Evolutionary conservation across 331 rosid genomes (phyloP).

Genomic region (Ulmus americana): DNA sequence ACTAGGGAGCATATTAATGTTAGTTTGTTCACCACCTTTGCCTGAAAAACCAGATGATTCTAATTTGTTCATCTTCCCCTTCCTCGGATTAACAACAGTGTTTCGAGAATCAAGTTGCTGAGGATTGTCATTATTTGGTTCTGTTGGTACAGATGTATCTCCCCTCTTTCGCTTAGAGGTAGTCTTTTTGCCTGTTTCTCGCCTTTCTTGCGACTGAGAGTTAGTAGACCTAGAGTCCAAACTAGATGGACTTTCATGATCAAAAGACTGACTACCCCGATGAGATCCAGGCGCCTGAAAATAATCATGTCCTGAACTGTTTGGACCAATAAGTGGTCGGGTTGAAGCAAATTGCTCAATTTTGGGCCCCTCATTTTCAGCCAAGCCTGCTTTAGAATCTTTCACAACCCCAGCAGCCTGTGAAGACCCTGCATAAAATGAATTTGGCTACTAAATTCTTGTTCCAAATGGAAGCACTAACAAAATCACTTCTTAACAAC

Average conservation of each 20-base stretch:
- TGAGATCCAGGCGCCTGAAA: conserved; percentile 83
- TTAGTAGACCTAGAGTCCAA: conserved; percentile 98
- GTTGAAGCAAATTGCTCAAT: conserved; percentile 67
- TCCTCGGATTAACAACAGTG: conserved; percentile 59
- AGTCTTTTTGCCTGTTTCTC: conserved; percentile 67
- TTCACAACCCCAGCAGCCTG: conserved; percentile 50
- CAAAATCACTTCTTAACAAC: not conserved
- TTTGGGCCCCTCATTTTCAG: conserved; percentile 68
- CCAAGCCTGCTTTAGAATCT: conserved; percentile 59
- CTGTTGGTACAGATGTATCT: conserved; percentile 59
- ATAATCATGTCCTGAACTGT: conserved; percentile 65
- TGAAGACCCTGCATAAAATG: conserved; percentile 50
- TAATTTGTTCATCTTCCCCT: conserved; percentile 68
- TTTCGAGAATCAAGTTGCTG: conserved; percentile 62
- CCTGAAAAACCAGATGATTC: conserved; percentile 59
- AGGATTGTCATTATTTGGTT: conserved; percentile 54
- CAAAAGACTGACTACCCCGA: conserved; percentile 78
- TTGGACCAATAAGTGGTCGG: conserved; percentile 81
- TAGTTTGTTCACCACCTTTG: conserved; percentile 51
- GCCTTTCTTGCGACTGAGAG: conserved; percentile 91
- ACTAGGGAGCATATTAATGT: conserved; percentile 36
- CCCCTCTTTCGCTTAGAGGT: conserved; percentile 82
- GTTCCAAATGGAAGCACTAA: not conserved
- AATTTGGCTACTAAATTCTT: conserved; percentile 4
- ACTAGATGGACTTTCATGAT: conserved; percentile 97